Conservation (phyloP, 2,329 filamentous ascomycete genomes). For the Fusarium humuli region DNA sequence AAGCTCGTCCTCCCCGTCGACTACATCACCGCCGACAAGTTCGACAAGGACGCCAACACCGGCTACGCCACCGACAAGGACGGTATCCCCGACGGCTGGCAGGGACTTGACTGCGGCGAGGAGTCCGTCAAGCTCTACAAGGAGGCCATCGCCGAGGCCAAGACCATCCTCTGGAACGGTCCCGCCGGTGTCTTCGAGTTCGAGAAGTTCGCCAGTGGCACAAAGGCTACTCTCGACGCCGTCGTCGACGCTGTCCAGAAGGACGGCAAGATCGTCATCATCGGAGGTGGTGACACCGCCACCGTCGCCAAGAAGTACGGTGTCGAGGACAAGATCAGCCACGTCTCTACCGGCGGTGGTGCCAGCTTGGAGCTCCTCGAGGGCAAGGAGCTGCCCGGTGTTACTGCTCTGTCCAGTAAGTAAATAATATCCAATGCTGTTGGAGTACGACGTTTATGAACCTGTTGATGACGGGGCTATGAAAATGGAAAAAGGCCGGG, state of each 20-base stretch:
- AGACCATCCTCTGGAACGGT: slow-evolving; percentile 99
- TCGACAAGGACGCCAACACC: slow-evolving; percentile 83
- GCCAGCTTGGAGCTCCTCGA: slow-evolving; percentile 95
- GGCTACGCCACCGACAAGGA: slow-evolving; percentile 85
- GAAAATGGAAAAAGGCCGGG: slow-evolving; percentile 49
- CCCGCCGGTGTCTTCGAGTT: slow-evolving; percentile 98
- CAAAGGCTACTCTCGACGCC: slow-evolving; percentile 90
- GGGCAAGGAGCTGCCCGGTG: slow-evolving; percentile 97
- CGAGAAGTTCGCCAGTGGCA: slow-evolving; percentile 91
- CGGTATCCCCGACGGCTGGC: slow-evolving; percentile 96
- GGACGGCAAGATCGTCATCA: slow-evolving; percentile 94
- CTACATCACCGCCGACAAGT: slow-evolving; percentile 97
- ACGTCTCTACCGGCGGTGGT: slow-evolving; percentile 97
- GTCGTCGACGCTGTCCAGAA: slow-evolving; percentile 81
- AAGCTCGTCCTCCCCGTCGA: slow-evolving; percentile 94
- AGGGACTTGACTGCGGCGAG: slow-evolving; percentile 94
- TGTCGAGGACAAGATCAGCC: slow-evolving; percentile 95
- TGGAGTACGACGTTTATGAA: slow-evolving; percentile 40
- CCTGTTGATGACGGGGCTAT: slow-evolving; percentile 49
- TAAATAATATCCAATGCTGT: slow-evolving; percentile 54
- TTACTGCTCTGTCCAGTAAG: slow-evolving; percentile 87
- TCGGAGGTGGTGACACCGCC: slow-evolving; percentile 96
- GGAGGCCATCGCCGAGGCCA: slow-evolving; percentile 84
- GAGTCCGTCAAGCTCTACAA: slow-evolving; percentile 91
- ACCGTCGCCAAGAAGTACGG: slow-evolving; percentile 98